These are phyloP conservation scores for Annulohypoxylon moriforme DNA, from an alignment of 495 filamentous ascomycete genomes.

Conservation along the genomic window DNA sequence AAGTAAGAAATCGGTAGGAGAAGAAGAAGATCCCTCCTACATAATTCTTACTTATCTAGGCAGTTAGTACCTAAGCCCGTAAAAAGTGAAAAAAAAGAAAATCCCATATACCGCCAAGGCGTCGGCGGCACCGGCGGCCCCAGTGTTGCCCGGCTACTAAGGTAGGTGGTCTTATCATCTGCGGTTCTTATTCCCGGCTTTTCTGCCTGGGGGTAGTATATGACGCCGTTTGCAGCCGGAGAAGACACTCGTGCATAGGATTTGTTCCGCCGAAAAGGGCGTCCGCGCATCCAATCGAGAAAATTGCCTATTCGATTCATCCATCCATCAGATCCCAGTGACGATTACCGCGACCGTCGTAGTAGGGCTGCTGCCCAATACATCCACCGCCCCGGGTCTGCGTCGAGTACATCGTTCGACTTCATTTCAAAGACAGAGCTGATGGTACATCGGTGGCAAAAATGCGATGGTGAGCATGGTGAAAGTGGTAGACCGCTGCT, in stretches of 20 bases:
- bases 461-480: slow-evolving; percentile 76
- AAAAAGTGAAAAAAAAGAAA: neutral
- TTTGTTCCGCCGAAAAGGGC: slow-evolving; percentile 27
- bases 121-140: slow-evolving; percentile 37
- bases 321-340: slow-evolving; percentile 51
- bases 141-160: slow-evolving; percentile 26
- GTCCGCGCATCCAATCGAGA: slow-evolving; percentile 30
- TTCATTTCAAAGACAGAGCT: slow-evolving; percentile 74
- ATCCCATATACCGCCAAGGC: slow-evolving; percentile 26
- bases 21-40: neutral
- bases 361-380: slow-evolving; percentile 62
- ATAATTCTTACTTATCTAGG: no score
- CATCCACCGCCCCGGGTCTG: slow-evolving; percentile 57
- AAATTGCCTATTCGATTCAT: slow-evolving; percentile 44
- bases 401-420: slow-evolving; percentile 62
- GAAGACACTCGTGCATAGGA: slow-evolving; percentile 29
- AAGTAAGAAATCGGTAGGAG: slow-evolving; percentile 20
- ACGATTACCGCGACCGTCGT: slow-evolving; percentile 56
- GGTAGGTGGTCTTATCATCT: slow-evolving; percentile 21
- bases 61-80: no score
- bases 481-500: slow-evolving; percentile 63
- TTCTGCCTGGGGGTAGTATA: slow-evolving; percentile 33
- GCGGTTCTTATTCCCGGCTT: slow-evolving; percentile 31
- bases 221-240: slow-evolving; percentile 44
- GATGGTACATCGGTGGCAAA: slow-evolving; percentile 71